phyloP scores from a whole-genome alignment of 768 basidiomycete genomes.

The Pleurotus citrinopileatus region DNA sequence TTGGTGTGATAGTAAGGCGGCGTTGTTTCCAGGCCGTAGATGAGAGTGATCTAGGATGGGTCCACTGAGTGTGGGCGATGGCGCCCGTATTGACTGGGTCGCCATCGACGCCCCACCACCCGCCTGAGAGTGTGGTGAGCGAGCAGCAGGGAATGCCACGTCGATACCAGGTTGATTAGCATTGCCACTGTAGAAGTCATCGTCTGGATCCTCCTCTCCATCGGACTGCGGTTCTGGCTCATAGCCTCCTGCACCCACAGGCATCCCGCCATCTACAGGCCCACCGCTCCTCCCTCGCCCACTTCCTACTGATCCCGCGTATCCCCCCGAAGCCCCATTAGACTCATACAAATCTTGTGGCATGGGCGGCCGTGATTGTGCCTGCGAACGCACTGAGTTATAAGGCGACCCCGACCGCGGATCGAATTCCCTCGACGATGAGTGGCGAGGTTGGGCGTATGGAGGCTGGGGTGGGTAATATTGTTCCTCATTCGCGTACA shows the following conservation, averaged over 20 bases:
- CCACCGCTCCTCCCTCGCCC: background rate
- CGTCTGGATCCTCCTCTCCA: slow-evolving; percentile 14
- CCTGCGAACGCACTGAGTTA: background rate
- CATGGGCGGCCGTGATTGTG: background rate
- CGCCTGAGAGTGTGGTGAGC: slow-evolving; percentile 12
- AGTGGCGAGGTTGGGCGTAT: slow-evolving; percentile 20
- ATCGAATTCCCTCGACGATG: slow-evolving; percentile 21
- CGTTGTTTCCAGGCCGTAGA: slow-evolving; percentile 88
- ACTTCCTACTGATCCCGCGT: slow-evolving; percentile 6
- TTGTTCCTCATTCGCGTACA: slow-evolving; percentile 20
- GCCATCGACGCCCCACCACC: slow-evolving; percentile 33
- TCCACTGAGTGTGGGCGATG: slow-evolving; percentile 62
- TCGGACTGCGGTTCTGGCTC: slow-evolving; percentile 4
- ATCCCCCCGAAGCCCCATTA: background rate
- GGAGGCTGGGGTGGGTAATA: slow-evolving; percentile 19
- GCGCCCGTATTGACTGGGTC: slow-evolving; percentile 58
- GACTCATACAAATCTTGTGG: background rate
- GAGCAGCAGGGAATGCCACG: slow-evolving; percentile 24
- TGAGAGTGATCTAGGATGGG: slow-evolving; percentile 90
- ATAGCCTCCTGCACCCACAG: slow-evolving; percentile 1
- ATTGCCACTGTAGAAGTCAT: slow-evolving; percentile 45
- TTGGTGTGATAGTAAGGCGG: slow-evolving; percentile 90
- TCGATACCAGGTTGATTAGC: slow-evolving; percentile 21
- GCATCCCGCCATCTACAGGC: background rate
- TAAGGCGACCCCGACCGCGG: background rate